Percentiles rank a stretch among this genome's conserved stretches.
Conservation (phyloP, 2,329 filamentous ascomycete genomes). For the Calonectria fujianensis region DNA sequence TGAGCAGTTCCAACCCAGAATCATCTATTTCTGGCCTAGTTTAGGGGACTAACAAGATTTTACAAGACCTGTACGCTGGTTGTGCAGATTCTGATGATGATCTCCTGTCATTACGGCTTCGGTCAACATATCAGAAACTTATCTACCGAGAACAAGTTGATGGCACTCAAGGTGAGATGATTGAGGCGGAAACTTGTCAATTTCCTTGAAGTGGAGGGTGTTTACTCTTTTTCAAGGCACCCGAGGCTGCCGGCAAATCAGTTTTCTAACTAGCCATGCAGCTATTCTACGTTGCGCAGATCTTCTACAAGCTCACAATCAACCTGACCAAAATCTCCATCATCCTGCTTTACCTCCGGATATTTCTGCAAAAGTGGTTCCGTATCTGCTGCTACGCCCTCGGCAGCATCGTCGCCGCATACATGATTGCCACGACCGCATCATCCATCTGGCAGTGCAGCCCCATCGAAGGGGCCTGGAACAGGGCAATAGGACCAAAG, state of each 20-base stretch:
- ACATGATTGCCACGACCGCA: conserved; percentile 65
- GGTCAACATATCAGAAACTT: conserved; percentile 64
- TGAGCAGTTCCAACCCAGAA: conserved; percentile 47
- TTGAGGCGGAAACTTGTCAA: background rate
- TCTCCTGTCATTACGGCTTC: conserved; percentile 64
- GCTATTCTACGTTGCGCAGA: conserved; percentile 71
- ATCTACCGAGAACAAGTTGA: conserved; percentile 57
- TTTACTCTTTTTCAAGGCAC: background rate
- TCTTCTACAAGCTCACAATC: conserved; percentile 73
- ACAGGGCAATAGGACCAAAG: conserved; percentile 62
- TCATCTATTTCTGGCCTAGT: background rate
- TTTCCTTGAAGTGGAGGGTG: background rate
- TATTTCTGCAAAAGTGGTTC: conserved; percentile 70
- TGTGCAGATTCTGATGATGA: conserved; percentile 63
- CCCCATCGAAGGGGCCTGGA: conserved; percentile 68
- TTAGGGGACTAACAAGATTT: background rate
- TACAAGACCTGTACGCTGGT: conserved; percentile 59
- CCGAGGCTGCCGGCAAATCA: background rate
- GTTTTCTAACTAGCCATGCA: conserved; percentile 48
- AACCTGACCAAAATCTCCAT: conserved; percentile 73
- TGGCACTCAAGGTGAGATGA: conserved; percentile 61
- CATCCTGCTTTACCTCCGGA: conserved; percentile 71
- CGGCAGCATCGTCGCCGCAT: conserved; percentile 65
- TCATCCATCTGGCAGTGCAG: conserved; percentile 71
- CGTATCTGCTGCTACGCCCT: conserved; percentile 64